Conservation (phyloP, 805 yeast species). For the Tetrapisispora namnaoensis region DNA sequence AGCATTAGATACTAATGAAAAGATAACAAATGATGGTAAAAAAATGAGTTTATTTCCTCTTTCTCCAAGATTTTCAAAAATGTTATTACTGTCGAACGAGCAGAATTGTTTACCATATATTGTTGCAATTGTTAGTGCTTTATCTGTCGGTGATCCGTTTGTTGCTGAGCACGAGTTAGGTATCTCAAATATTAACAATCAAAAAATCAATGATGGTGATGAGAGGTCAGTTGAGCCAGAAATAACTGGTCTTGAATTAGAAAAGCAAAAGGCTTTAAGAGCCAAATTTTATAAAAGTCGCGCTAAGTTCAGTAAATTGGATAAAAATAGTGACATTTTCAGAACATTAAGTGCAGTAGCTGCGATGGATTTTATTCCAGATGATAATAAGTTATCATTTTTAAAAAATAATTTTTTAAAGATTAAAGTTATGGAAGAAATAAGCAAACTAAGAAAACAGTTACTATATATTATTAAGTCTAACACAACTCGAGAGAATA, state of each 20-base stretch:
- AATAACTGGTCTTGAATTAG: conserved; percentile 11
- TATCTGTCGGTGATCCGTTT: conserved; percentile 91
- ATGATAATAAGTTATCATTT: conserved; percentile 38
- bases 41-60: conserved; percentile 88
- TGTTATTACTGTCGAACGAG: conserved; percentile 82
- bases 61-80: conserved; percentile 87
- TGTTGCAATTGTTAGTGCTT: conserved; percentile 83
- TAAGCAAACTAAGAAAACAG: conserved; percentile 69
- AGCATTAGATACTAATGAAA: conserved; percentile 49
- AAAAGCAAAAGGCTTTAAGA: conserved; percentile 30
- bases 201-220: conserved; percentile 7
- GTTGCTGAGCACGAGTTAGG: conserved; percentile 68
- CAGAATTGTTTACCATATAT: conserved; percentile 75
- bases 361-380: conserved; percentile 70
- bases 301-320: conserved; percentile 54
- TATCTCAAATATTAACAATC: conserved; percentile 22
- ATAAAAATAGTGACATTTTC: conserved; percentile 65
- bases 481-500: conserved; percentile 49
- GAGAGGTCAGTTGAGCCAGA: conserved; percentile 26
- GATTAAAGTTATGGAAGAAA: conserved; percentile 77
- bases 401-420: conserved; percentile 57
- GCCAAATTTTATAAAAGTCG: conserved; percentile 49
- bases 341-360: conserved; percentile 71
- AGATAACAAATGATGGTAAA: conserved; percentile 68
- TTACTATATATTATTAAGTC: conserved; percentile 62